Evolutionary conservation across 2,329 filamentous ascomycete species (phyloP).

Genomic region (Fusarium sp.): DNA sequence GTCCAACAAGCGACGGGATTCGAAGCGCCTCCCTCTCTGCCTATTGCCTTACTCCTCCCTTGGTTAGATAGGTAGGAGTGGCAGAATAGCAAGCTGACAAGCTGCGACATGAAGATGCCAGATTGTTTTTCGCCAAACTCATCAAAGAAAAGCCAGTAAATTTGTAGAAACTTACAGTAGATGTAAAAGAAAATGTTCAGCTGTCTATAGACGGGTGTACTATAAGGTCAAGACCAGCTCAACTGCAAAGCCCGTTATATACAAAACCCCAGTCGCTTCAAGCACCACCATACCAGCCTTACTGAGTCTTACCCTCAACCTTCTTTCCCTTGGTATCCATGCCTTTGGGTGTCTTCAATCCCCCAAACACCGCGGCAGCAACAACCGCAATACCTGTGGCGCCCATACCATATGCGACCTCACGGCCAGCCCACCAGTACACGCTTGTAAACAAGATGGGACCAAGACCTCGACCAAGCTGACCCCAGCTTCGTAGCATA

Average conservation of each 20-base stretch:
- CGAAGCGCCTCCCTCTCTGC: background rate
- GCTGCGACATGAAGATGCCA: background rate
- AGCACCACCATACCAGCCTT: background rate
- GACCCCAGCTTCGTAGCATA: constrained; percentile 82
- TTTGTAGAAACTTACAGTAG: background rate
- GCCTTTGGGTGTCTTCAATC: constrained; percentile 72
- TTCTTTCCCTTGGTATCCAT: constrained; percentile 37
- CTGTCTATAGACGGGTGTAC: background rate
- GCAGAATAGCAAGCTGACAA: background rate
- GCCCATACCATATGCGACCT: constrained; percentile 85
- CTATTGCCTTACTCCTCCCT: background rate
- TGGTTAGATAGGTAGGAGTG: background rate
- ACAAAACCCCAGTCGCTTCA: background rate
- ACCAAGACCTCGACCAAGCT: constrained; percentile 87
- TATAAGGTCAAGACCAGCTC: constrained; percentile 34
- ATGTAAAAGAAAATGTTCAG: background rate
- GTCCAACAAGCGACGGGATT: background rate
- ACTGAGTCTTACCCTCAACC: constrained; percentile 33
- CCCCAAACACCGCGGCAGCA: constrained; percentile 74
- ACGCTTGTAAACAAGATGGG: constrained; percentile 92
- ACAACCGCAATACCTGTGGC: constrained; percentile 84
- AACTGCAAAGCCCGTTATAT: constrained; percentile 6
- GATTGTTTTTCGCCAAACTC: background rate
- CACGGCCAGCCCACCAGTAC: constrained; percentile 97
- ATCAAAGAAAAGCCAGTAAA: background rate